Evolutionary conservation across 129 eudicot species (phyloP), one percentile per base, ranked within the genome.

Genomic region (Saussurea involucrata): DNA sequence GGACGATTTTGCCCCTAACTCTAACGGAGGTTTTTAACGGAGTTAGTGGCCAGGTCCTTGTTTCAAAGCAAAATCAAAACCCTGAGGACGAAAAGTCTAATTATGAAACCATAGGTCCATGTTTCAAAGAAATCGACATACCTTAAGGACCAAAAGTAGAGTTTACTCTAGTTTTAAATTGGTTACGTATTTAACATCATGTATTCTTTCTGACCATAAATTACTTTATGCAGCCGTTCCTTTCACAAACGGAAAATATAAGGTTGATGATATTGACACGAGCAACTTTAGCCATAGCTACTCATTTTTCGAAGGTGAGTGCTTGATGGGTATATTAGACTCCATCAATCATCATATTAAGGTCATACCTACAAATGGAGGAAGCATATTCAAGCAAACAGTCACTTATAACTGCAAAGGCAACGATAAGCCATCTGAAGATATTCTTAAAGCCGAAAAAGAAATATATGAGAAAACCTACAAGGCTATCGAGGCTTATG

Each of bases 291-390:
- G 27, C 13, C 21, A 60, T 9, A 60, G 5, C 65, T 60, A 60
- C 65, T 1, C 65, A 60, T 60, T 60, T 60, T 60, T 60, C 28
- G 65, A 60, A 20, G 65, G 65, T 60, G 65, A 60, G 1, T 1
- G 27, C 65, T 21, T 60, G 28, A 21, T 60, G 28, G 65, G 65
- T 21, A 60, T 60, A 20, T 60, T 67, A 28, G 72, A 66, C 53
- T 76, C 73, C 1, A 44, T 76, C 80, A 76, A 63, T 10, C 64
- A 66, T 44, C 66, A 65, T 65, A 71, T 66, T 44, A 76, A 65
- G 65, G 8, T 76, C 49, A 20, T 13, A 37, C 80, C 80, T 12
- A 40, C 71, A 1, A 29, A 57, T 1, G 68, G 71, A 40, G 80
- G 72, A 66, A 28, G 78, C 40, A 8, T 74, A 61, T 58, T 20